These are phyloP conservation scores for Phytophthora cactorum DNA, from an alignment of 352 stramenopile genomes.

Conservation along the genomic window DNA sequence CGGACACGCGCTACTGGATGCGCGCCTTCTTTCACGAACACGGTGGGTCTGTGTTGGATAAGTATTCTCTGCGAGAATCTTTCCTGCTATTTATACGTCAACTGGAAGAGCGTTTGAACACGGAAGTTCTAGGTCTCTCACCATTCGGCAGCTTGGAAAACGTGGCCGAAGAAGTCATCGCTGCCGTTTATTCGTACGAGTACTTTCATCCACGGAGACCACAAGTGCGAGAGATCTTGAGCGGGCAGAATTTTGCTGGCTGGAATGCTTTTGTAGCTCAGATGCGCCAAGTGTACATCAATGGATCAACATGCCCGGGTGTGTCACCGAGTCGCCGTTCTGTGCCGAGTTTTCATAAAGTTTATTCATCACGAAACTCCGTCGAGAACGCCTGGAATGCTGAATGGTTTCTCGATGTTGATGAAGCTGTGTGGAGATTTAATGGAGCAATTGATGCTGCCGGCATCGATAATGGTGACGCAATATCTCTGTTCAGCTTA, in stretches of 20 bases:
- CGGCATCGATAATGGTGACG: too few species aligned
- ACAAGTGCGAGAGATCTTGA: conserved; percentile 55
- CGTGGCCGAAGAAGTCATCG: conserved; percentile 68
- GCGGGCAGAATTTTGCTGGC: conserved; percentile 55
- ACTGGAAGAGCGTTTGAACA: conserved; percentile 52
- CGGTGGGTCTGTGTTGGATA: conserved; percentile 42
- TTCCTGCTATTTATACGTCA: conserved; percentile 55
- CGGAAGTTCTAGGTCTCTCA: conserved; percentile 52
- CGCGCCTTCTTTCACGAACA: conserved; percentile 52
- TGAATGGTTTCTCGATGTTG: too few species aligned
- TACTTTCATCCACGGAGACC: conserved; percentile 51
- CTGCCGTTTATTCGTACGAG: conserved; percentile 62
- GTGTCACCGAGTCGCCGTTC: too few species aligned
- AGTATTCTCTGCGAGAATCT: conserved; percentile 46
- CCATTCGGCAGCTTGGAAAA: conserved; percentile 46
- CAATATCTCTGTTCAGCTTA: too few species aligned
- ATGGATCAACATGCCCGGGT: too few species aligned
- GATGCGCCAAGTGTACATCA: conserved; percentile 34
- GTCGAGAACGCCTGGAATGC: too few species aligned
- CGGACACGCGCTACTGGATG: conserved; percentile 49
- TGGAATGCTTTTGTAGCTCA: conserved; percentile 69
- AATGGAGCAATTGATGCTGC: too few species aligned
- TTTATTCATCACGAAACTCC: too few species aligned
- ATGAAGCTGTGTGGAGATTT: too few species aligned
- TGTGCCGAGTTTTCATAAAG: too few species aligned